Percentiles rank a stretch among this genome's conserved stretches.
Conservation (phyloP, 2,329 filamentous ascomycete genomes). For the Colletotrichum liaoningense region DNA sequence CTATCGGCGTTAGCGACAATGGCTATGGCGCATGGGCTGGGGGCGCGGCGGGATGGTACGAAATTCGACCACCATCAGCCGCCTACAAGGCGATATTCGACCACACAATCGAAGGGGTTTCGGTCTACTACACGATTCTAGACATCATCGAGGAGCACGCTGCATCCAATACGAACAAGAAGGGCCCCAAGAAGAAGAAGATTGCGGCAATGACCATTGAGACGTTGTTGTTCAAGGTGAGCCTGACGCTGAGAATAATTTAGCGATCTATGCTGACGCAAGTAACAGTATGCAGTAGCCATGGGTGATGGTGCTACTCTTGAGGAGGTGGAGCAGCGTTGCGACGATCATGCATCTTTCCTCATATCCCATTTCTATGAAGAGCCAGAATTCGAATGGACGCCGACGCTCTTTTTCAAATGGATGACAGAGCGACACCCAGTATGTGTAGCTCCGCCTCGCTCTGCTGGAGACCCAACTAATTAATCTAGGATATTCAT, state of each 20-base stretch:
- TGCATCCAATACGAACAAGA: conserved; percentile 42
- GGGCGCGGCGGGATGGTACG: conserved; percentile 75
- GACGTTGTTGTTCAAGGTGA: conserved; percentile 47
- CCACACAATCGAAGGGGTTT: conserved; percentile 72
- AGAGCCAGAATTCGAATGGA: conserved; percentile 55
- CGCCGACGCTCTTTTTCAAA: conserved; percentile 57
- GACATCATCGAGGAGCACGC: conserved; percentile 62
- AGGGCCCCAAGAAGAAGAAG: conserved; percentile 47
- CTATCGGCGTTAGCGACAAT: conserved; percentile 63
- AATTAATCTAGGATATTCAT: conserved; percentile 20
- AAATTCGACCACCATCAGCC: conserved; percentile 66
- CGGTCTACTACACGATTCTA: conserved; percentile 71
- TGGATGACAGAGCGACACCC: conserved; percentile 57
- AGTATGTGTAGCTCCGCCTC: conserved; percentile 45
- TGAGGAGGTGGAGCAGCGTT: conserved; percentile 60
- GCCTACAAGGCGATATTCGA: conserved; percentile 67
- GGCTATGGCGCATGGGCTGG: conserved; percentile 74
- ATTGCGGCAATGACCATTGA: conserved; percentile 23
- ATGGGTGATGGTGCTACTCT: conserved; percentile 64
- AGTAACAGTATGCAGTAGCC: conserved; percentile 59
- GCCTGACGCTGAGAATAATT: not conserved
- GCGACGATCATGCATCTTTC: conserved; percentile 61
- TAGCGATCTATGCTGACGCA: conserved; percentile 20
- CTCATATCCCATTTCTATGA: conserved; percentile 62
- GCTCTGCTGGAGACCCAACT: not conserved